Base-by-base conservation (phyloP, 352 stramenopile genomes). In the Phytophthora megakarya region DNA sequence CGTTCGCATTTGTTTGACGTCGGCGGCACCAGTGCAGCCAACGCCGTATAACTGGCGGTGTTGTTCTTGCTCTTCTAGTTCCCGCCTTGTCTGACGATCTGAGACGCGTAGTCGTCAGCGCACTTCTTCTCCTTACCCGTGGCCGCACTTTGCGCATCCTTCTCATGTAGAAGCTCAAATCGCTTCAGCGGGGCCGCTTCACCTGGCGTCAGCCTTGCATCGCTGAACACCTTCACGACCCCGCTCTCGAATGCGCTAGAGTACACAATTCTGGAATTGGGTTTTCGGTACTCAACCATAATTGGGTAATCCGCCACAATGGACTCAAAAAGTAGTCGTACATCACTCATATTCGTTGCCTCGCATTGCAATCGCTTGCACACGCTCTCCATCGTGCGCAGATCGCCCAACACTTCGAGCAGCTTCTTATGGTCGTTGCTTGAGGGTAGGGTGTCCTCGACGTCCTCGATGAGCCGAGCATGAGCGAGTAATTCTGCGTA, bases 301-400 rank as follows among this genome's bases (percentile, higher is more conserved):
- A 69, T 40, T 1, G 51, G 55, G n/a, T 78, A 75, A 18, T 72
- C 65, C 0, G 38, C 25, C 1, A 70, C 16, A 11, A 35, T 16
- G n/a, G 43, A 47, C 4, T 62, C 60, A 46, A 52, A 62, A 12
- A 57, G 43, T 6, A 53, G 26, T 21, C 44, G 50, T 11, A 62
- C 43, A 3, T 74, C 50, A 1, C 23, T 51, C 19, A 75, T 53
- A 6, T 21, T 57, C 25, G 54, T 51, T 13, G 38, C 18, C 1
- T 55, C 26, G 10, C 22, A n/a, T 23, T 76, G 54, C 15, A 73
- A 51, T 11, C 49, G 61, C 16, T 61, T 47, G 32, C 50, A 74
- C 9, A 77, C 55, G 1, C 73, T 19, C 15, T 68, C 53, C 5
- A 57, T 1, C 9, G 73, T 38, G 37, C 3, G 37, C 50, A 48